Percentiles rank a stretch among this genome's conserved stretches.
Evolutionary conservation across 345 rosid genomes (phyloP).

Genomic region (Hibiscus tridactylites): DNA sequence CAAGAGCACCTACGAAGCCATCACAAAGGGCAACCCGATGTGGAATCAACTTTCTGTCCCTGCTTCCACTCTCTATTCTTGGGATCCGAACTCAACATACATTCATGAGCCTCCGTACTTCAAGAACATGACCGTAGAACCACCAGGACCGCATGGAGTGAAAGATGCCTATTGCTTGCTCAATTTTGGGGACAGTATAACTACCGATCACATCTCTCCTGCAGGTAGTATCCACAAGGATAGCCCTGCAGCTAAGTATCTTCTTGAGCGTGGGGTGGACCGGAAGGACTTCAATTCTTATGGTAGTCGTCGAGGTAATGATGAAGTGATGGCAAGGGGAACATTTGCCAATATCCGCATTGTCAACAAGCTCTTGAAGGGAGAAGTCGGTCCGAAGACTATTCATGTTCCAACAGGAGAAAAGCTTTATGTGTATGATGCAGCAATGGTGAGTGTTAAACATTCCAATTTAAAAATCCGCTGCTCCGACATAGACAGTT

Average conservation of each 20-base stretch:
- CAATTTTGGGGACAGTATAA: slow-evolving; percentile 72
- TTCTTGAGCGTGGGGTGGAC: slow-evolving; percentile 59
- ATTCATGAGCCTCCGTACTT: slow-evolving; percentile 85
- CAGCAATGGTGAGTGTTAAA: slow-evolving; percentile 55
- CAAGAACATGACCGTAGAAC: slow-evolving; percentile 57
- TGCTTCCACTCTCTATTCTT: slow-evolving; percentile 41
- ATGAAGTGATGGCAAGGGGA: slow-evolving; percentile 79
- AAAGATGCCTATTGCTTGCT: slow-evolving; percentile 80
- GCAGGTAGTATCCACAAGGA: slow-evolving; percentile 77
- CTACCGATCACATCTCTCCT: slow-evolving; percentile 87
- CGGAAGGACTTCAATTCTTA: slow-evolving; percentile 64
- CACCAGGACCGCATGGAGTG: slow-evolving; percentile 73
- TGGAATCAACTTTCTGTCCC: slow-evolving; percentile 68
- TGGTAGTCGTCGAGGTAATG: slow-evolving; percentile 79
- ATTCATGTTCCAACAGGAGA: slow-evolving; percentile 73
- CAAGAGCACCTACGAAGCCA: slow-evolving; percentile 58
- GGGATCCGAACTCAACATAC: slow-evolving; percentile 78
- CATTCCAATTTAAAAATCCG: not conserved
- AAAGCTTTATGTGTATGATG: slow-evolving; percentile 63
- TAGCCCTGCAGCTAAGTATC: slow-evolving; percentile 73
- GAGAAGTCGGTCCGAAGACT: slow-evolving; percentile 83
- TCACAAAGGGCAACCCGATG: slow-evolving; percentile 68
- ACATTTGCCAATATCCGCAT: slow-evolving; percentile 80
- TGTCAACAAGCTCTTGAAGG: slow-evolving; percentile 66
- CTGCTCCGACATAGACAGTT: not conserved